phyloP scores from a whole-genome alignment of 192 early-diverging fungal genomes.

The Chytriomyces sp. region DNA sequence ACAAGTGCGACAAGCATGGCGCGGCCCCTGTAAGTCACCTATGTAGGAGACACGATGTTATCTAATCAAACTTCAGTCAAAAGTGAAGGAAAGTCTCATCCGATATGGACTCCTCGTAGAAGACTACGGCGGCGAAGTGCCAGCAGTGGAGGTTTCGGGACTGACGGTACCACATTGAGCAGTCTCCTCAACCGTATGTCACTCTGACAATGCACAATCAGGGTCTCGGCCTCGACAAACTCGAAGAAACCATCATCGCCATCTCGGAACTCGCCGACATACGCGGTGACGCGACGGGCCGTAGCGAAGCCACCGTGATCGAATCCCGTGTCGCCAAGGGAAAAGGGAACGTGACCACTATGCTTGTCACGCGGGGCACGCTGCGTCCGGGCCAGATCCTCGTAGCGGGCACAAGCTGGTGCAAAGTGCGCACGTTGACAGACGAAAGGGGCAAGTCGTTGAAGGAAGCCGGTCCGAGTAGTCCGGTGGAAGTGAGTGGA shows the following conservation, averaged over 20 bases:
- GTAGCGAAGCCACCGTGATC: constrained; percentile 82
- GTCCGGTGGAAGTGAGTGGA: constrained; percentile 83
- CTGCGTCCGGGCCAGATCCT: constrained; percentile 74
- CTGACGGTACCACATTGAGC: constrained; percentile 56
- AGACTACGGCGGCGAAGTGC: constrained; percentile 91
- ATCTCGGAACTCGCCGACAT: constrained; percentile 87
- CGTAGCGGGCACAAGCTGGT: constrained; percentile 85
- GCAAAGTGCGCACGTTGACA: constrained; percentile 81
- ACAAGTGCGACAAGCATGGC: constrained; percentile 95
- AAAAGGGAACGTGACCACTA: constrained; percentile 79
- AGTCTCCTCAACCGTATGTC: neutral
- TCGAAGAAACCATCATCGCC: constrained; percentile 87
- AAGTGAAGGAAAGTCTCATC: constrained; percentile 68
- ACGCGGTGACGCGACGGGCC: constrained; percentile 76
- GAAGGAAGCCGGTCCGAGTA: constrained; percentile 78
- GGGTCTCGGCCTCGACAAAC: constrained; percentile 79
- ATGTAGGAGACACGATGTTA: neutral
- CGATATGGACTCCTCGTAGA: constrained; percentile 83
- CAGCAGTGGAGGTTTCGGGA: constrained; percentile 87
- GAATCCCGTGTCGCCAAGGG: constrained; percentile 89
- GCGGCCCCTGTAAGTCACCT: constrained; percentile 42
- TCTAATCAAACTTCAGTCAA: constrained; percentile 14
- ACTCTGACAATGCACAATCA: constrained; percentile 15
- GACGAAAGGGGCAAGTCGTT: constrained; percentile 76
- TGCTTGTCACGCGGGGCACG: constrained; percentile 89